These are phyloP conservation scores for Ophiostoma australiae DNA, from an alignment of 2,329 filamentous ascomycete species.

Conservation along the genomic window DNA sequence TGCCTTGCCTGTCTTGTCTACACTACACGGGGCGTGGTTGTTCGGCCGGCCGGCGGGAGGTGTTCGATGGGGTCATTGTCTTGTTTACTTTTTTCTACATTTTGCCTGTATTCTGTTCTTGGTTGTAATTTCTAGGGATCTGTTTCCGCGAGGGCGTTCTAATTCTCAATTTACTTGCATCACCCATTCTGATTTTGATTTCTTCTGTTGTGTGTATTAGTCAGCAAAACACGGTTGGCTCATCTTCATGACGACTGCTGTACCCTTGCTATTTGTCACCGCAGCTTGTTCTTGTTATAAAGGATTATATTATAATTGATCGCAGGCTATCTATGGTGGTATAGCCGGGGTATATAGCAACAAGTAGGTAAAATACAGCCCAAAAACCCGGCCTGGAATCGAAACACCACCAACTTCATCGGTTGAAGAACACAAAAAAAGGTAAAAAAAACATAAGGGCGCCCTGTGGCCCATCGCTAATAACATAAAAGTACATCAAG, in stretches of 20 bases:
- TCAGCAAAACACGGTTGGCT: no score
- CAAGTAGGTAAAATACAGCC: conserved; percentile 8
- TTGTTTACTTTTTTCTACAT: not conserved
- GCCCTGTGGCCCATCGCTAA: not conserved
- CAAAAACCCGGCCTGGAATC: not conserved
- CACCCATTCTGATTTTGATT: not conserved
- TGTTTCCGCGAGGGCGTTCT: conserved; percentile 19
- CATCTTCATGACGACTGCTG: not conserved
- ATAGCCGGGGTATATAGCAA: conserved; percentile 23
- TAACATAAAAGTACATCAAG: not conserved
- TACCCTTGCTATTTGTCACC: no score
- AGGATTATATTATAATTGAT: not conserved
- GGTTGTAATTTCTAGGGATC: conserved; percentile 5
- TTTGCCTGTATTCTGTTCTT: conserved; percentile 6
- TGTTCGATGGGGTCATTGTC: not conserved
- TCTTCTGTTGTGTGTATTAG: not conserved
- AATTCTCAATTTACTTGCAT: conserved; percentile 1
- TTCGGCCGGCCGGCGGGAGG: not conserved
- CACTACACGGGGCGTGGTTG: not conserved
- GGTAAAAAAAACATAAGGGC: not conserved
- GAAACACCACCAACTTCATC: not conserved
- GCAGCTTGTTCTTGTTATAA: not conserved
- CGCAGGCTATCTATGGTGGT: conserved; percentile 14
- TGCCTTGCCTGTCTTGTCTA: not conserved
- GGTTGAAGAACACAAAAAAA: not conserved